A percentile compares a stretch with the other conserved stretches of the same genome.
These are phyloP conservation scores for Vaccinium corymbosum DNA, from an alignment of 148 eudicot genomes.

Conservation along the genomic window DNA sequence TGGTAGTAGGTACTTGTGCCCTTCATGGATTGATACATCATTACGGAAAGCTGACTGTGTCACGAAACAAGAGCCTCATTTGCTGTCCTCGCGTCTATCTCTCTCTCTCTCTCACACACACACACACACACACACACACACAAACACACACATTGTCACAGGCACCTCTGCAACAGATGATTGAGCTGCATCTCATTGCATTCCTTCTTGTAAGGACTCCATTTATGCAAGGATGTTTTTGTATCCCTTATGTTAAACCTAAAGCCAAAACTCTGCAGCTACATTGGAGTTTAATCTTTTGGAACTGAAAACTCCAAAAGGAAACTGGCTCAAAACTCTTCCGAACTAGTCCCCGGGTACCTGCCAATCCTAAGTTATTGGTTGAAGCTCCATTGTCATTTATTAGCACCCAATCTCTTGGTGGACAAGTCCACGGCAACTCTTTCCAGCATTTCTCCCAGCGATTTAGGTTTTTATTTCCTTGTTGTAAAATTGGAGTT, in stretches of 20 bases:
- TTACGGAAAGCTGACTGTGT: not conserved
- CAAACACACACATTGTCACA: not conserved
- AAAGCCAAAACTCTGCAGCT: not conserved
- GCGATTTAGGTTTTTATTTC: not conserved
- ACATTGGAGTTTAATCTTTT: not conserved
- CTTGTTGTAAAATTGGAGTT: not conserved
- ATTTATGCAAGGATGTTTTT: not conserved
- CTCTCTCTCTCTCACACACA: not conserved
- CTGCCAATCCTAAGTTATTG: not conserved
- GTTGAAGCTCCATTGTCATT: not conserved
- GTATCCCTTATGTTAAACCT: not conserved
- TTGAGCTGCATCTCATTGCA: not conserved
- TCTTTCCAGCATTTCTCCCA: not conserved
- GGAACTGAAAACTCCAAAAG: not conserved
- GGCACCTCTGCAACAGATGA: not conserved
- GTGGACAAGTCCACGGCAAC: not conserved
- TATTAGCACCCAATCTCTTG: not conserved
- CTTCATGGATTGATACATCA: not conserved
- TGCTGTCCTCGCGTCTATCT: not conserved
- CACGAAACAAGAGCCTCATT: not conserved
- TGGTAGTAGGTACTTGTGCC: not conserved
- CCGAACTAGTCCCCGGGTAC: not conserved
- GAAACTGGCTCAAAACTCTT: not conserved
- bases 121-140: too few species aligned
- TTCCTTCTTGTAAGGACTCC: not conserved